These are phyloP conservation scores for Nidula microcarpa DNA, from an alignment of 768 basidiomycete species.

Conservation along the genomic window DNA sequence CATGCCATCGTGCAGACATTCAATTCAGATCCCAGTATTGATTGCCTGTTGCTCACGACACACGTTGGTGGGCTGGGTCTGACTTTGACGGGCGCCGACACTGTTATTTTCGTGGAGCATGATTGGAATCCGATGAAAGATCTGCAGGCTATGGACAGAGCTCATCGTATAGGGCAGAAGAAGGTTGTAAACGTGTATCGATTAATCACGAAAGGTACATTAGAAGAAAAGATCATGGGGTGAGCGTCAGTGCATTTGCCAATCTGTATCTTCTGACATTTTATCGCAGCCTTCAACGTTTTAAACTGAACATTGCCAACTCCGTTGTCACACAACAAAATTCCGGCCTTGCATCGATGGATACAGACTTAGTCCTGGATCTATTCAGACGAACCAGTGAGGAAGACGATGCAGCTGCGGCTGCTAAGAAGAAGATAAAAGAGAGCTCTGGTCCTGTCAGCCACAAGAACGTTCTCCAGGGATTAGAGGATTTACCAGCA, in stretches of 20 bases:
- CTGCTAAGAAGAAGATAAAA: constrained; percentile 53
- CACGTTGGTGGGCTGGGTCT: constrained; percentile 96
- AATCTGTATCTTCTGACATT: not conserved
- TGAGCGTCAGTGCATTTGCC: constrained; percentile 30
- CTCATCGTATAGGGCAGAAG: constrained; percentile 97
- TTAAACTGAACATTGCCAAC: constrained; percentile 97
- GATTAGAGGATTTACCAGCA: constrained; percentile 86
- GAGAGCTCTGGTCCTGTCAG: constrained; percentile 54
- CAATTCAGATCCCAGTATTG: constrained; percentile 96
- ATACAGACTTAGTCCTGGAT: constrained; percentile 94
- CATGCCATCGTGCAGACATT: constrained; percentile 98
- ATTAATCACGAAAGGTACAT: constrained; percentile 91
- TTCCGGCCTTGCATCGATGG: constrained; percentile 90
- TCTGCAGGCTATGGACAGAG: constrained; percentile 98
- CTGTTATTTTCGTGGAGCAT: constrained; percentile 98
- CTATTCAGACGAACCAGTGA: constrained; percentile 83
- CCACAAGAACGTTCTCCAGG: constrained; percentile 84
- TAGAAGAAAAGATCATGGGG: constrained; percentile 99
- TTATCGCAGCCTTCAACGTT: constrained; percentile 79
- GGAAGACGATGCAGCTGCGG: constrained; percentile 59
- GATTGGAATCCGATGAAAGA: constrained; percentile 99
- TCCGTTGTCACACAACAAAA: constrained; percentile 98
- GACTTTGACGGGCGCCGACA: constrained; percentile 96
- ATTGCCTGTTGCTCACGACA: constrained; percentile 92
- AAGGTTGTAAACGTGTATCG: constrained; percentile 99